Base-by-base conservation (phyloP, 495 filamentous ascomycete species). In the Penicillium arizonense region DNA sequence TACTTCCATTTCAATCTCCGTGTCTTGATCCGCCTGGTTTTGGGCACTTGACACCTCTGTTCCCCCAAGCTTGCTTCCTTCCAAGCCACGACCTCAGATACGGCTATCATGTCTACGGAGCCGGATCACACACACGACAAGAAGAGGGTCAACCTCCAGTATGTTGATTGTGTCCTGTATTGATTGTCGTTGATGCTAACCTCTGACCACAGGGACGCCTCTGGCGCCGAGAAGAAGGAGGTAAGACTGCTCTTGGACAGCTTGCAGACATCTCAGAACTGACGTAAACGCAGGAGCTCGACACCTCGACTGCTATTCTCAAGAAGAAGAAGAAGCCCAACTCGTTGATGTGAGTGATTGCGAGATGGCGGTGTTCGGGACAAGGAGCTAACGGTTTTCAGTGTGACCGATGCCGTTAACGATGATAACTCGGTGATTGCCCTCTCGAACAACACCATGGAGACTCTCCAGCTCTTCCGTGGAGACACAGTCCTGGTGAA, bases 281-380 rank as follows among this genome's bases (percentile, higher is more conserved):
- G 56, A 74, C 59, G 33, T 16, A 53, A 43, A 32, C 58, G 35
- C 66, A 95, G 90, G 86, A 86, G 56, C 87, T 96, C 64, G 93
- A 96, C 62, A 93, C 88, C 39, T 82, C 94, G n/a, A 97, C 95
- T 14, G 94, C 94, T 59, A 98, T 98, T 57, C 83, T 98, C 59
- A 97, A 96, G 79, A 97, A 96, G 82, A 98, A 98, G 85, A 98
- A 98, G 91, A 98, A 98, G 91, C 91, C 91, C 53, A 98, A 98
- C 77, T 91, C 89, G 54, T 74, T 98, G 73, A 96, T 97, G 90
- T 92, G 81, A 64, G 88, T 73, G 57, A 34, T n/a, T 37, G 20
- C 33, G 26, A 24, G 36, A 26, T 36, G 8, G 33, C 56, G 42
- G 37, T 43, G 42, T 24, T 41, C 34, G 36, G 42, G 21, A 14